These are phyloP conservation scores for Saccharomycopsis amapae DNA, from an alignment of 805 yeast genomes.

Conservation along the genomic window DNA sequence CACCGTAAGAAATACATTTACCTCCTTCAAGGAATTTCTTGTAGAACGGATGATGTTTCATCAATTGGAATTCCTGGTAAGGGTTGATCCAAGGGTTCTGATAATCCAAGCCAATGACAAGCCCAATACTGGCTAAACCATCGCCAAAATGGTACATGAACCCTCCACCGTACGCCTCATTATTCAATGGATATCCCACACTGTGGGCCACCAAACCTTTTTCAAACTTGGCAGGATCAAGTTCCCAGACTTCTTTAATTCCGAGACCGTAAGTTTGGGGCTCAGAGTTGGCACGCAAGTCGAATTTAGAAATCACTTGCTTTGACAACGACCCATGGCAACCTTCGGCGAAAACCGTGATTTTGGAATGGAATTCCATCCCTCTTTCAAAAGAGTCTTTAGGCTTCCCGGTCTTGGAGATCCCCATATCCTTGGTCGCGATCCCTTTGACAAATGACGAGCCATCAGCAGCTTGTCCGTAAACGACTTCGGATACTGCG, in stretches of 20 bases:
- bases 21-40: conserved; percentile 73
- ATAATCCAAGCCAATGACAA: conserved; percentile 94
- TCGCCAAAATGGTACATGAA: conserved; percentile 97
- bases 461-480: conserved; percentile 41
- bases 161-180: conserved; percentile 88
- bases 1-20: conserved; percentile 88
- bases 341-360: conserved; percentile 93
- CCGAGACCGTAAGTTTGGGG: conserved; percentile 96
- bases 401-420: conserved; percentile 67
- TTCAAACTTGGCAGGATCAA: conserved; percentile 69
- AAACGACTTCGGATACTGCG: conserved; percentile 73
- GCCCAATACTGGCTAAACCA: conserved; percentile 81
- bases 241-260: conserved; percentile 96
- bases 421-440: conserved; percentile 91
- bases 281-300: conserved; percentile 54
- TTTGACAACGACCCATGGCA: conserved; percentile 93
- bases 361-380: conserved; percentile 90
- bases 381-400: conserved; percentile 85
- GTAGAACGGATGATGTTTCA: conserved; percentile 90
- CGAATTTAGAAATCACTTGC: conserved; percentile 59
- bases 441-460: conserved; percentile 65
- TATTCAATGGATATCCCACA: conserved; percentile 77
- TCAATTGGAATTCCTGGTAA: conserved; percentile 87
- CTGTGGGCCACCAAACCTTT: conserved; percentile 81
- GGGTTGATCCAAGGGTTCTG: conserved; percentile 94